Percentiles rank a stretch among this genome's conserved stretches.
These are phyloP conservation scores for Schizochytrium sp. DNA, from an alignment of 108 stramenopile species.

Conservation along the genomic window DNA sequence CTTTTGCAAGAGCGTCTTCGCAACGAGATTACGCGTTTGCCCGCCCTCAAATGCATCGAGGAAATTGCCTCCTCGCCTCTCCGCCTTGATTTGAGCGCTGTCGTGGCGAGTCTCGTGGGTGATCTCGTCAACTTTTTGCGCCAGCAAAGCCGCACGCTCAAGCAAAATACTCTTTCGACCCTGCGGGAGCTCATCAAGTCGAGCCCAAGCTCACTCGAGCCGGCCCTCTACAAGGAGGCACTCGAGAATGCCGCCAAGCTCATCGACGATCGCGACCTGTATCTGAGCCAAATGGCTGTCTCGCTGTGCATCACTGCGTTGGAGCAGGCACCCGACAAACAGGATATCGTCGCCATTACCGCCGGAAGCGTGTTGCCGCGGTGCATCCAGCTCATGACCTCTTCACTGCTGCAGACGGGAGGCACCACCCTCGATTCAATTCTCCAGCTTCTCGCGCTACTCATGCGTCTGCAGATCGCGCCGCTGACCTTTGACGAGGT, in stretches of 20 bases:
- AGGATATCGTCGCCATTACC: not conserved
- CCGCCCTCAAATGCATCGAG: slow-evolving; percentile 76
- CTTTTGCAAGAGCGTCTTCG: slow-evolving; percentile 74
- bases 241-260: slow-evolving; percentile 64
- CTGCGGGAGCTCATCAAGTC: slow-evolving; percentile 63
- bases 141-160: slow-evolving; percentile 72
- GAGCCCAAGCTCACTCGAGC: not conserved
- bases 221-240: slow-evolving; percentile 56
- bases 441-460: slow-evolving; percentile 56
- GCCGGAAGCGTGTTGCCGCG: slow-evolving; percentile 59
- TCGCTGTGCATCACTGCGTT: slow-evolving; percentile 47
- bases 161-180: slow-evolving; percentile 70
- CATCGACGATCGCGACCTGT: slow-evolving; percentile 77
- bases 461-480: slow-evolving; percentile 40
- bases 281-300: slow-evolving; percentile 68
- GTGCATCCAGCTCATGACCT: slow-evolving; percentile 64
- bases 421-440: slow-evolving; percentile 69
- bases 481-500: slow-evolving; percentile 66
- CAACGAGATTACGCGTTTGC: slow-evolving; percentile 85
- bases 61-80: slow-evolving; percentile 57
- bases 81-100: slow-evolving; percentile 58
- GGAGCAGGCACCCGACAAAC: not conserved
- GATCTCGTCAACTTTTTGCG: slow-evolving; percentile 73
- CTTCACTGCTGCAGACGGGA: slow-evolving; percentile 69
- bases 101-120: slow-evolving; percentile 59